phyloP scores from a whole-genome alignment of 331 rosid species.

The Pyracantha coccinea region DNA sequence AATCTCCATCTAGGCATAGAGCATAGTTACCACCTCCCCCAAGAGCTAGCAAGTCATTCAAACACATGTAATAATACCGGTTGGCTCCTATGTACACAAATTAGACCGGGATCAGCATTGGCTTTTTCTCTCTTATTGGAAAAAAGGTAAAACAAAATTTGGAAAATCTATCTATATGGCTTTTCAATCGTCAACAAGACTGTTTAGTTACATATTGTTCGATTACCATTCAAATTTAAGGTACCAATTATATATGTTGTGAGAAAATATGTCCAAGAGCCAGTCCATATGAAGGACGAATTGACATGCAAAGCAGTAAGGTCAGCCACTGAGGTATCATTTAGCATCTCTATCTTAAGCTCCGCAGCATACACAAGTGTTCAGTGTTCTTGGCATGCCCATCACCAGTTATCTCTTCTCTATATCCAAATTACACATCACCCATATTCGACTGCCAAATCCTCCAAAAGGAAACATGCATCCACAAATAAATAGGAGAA shows the following conservation, averaged over 20 bases:
- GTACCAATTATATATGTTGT: background rate
- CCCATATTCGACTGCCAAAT: background rate
- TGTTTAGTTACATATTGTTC: background rate
- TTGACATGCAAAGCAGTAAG: background rate
- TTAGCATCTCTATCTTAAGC: constrained; percentile 1
- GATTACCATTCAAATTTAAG: background rate
- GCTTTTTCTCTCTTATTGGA: background rate
- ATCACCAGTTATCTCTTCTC: background rate
- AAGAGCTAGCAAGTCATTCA: constrained; percentile 69
- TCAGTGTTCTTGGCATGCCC: background rate
- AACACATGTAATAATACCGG: constrained; percentile 66
- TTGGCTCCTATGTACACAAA: constrained; percentile 55
- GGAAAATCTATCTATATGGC: background rate
- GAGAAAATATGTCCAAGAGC: background rate
- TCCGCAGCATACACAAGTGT: background rate
- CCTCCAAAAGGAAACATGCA: constrained; percentile 3
- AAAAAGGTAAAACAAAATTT: background rate
- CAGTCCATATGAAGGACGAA: background rate
- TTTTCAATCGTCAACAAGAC: background rate
- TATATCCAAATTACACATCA: background rate
- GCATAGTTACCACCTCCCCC: constrained; percentile 98
- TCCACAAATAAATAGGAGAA: background rate
- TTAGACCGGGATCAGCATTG: background rate
- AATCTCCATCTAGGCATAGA: constrained; percentile 74
- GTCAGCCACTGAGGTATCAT: background rate